Evolutionary conservation across 2,329 filamentous ascomycete genomes (phyloP).

Genomic region (Aureobasidium sp.): DNA sequence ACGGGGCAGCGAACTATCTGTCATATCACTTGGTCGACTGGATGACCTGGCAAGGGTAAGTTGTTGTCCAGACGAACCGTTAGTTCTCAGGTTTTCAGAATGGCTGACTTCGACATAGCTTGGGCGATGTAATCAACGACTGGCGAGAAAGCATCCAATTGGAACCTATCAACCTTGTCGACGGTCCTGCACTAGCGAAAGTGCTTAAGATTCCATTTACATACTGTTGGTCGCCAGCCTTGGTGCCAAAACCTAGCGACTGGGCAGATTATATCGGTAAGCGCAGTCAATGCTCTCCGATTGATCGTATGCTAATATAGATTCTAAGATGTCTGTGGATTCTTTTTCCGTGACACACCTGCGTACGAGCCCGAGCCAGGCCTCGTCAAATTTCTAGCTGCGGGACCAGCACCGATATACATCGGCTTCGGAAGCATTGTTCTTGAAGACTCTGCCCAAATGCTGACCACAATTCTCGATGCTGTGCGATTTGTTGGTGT

Average conservation of each 20-base stretch:
- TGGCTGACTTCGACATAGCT: slow-evolving; percentile 24
- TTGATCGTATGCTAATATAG: neutral
- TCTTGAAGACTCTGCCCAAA: slow-evolving; percentile 61
- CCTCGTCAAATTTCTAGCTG: slow-evolving; percentile 56
- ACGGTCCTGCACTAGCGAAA: slow-evolving; percentile 70
- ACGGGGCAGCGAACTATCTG: slow-evolving; percentile 68
- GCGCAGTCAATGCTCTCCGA: neutral
- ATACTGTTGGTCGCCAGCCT: slow-evolving; percentile 80
- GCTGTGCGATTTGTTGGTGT: slow-evolving; percentile 48
- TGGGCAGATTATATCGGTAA: slow-evolving; percentile 65
- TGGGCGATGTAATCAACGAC: slow-evolving; percentile 73
- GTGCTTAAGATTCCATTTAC: slow-evolving; percentile 74
- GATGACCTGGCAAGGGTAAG: slow-evolving; percentile 82
- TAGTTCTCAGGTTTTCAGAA: neutral
- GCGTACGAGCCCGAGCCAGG: slow-evolving; percentile 58
- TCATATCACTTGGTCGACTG: slow-evolving; percentile 81
- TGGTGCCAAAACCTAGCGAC: slow-evolving; percentile 71
- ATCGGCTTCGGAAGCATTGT: slow-evolving; percentile 81
- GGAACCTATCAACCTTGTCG: slow-evolving; percentile 68
- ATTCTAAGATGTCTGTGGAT: slow-evolving; percentile 45
- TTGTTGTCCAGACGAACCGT: neutral
- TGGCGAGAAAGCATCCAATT: slow-evolving; percentile 63
- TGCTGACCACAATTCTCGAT: slow-evolving; percentile 65
- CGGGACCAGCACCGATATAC: slow-evolving; percentile 65
- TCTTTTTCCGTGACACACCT: slow-evolving; percentile 63